Evolutionary conservation across 176 grass and related monocot genomes (phyloP).

Genomic region (Cocos nucifera): DNA sequence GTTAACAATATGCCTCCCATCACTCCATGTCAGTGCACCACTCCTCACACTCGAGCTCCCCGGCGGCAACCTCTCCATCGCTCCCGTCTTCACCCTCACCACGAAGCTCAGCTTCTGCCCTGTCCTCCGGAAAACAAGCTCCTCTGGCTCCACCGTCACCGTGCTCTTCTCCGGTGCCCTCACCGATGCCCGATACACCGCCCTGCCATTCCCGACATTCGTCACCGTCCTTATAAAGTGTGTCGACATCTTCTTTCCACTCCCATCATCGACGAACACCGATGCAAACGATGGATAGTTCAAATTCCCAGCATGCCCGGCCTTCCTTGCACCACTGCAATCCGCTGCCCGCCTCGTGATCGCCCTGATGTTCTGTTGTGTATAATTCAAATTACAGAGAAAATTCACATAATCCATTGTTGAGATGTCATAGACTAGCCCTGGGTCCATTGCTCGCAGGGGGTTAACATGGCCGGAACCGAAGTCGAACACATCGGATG

Average conservation of each 20-base stretch:
- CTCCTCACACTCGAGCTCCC: not conserved
- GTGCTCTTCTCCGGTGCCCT: not conserved
- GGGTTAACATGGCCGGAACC: conserved; percentile 1
- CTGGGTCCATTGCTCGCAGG: no score
- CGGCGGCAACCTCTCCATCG: not conserved
- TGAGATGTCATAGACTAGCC: no score
- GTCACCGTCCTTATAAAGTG: no score
- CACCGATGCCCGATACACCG: no score
- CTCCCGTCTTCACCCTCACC: not conserved
- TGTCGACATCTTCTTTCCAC: no score
- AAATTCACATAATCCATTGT: not conserved
- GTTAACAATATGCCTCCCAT: not conserved
- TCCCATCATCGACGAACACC: no score
- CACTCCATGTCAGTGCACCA: not conserved
- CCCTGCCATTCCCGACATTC: no score
- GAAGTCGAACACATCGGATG: conserved; percentile 1
- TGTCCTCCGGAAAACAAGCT: not conserved
- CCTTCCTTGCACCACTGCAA: not conserved
- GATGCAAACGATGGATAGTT: not conserved
- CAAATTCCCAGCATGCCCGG: not conserved
- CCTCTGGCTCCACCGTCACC: not conserved
- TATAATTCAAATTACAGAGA: not conserved
- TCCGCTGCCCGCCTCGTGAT: not conserved
- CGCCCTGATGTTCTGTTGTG: not conserved
- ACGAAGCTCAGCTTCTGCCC: conserved; percentile 4